Evolutionary conservation across 495 filamentous ascomycete genomes (phyloP).

Genomic region (Annulohypoxylon nitens): DNA sequence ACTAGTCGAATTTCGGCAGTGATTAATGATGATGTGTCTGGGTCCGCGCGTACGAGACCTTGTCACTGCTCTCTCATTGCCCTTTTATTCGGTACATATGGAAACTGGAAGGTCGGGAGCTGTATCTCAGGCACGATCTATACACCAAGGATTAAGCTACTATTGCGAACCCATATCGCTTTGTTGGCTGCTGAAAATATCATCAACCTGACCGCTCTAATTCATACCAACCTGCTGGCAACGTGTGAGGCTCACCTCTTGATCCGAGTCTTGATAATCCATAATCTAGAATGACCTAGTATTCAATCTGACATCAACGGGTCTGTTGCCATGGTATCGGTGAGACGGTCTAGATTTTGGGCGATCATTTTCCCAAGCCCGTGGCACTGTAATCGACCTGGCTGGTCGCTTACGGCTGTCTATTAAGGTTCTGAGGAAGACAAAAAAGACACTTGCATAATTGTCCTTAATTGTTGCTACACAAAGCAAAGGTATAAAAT

Average conservation of each 20-base stretch:
- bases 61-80: constrained; percentile 3
- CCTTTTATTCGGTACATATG: constrained; percentile 7
- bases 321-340: constrained; percentile 21
- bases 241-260: background rate
- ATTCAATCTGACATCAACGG: constrained; percentile 33
- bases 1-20: constrained; percentile 26
- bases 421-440: constrained; percentile 38
- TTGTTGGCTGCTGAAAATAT: background rate
- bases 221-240: background rate
- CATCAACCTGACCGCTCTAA: background rate
- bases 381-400: constrained; percentile 26
- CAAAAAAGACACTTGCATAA: constrained; percentile 35
- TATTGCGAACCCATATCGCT: constrained; percentile 8
- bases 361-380: constrained; percentile 33
- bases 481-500: background rate
- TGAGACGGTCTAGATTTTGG: constrained; percentile 32
- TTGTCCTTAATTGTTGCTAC: constrained; percentile 17
- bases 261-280: background rate
- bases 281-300: background rate
- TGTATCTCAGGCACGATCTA: constrained; percentile 23
- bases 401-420: constrained; percentile 10
- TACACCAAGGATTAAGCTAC: constrained; percentile 12
- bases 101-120: constrained; percentile 16
- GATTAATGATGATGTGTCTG: constrained; percentile 27
- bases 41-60: constrained; percentile 26